phyloP scores from a whole-genome alignment of 2,329 filamentous ascomycete species.

The Thermothelomyces thermophilus region DNA sequence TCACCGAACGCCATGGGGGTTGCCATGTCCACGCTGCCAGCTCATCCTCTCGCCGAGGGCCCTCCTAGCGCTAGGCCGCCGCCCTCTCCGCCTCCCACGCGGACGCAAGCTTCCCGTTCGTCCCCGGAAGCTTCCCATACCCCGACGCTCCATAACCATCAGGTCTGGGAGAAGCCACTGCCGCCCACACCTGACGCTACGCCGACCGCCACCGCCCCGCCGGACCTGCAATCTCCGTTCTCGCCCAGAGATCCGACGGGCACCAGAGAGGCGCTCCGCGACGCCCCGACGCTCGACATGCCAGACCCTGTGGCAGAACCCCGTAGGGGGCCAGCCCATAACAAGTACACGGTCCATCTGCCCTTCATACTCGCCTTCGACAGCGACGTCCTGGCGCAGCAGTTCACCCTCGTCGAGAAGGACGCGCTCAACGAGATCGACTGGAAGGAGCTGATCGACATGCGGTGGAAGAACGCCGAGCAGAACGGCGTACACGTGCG shows the following conservation, averaged over 20 bases:
- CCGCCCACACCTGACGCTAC: conserved; percentile 46
- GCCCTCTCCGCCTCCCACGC: conserved; percentile 42
- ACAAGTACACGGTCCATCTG: conserved; percentile 53
- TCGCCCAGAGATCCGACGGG: conserved; percentile 30
- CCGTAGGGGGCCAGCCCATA: conserved; percentile 23
- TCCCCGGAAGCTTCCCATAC: conserved; percentile 34
- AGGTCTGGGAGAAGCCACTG: conserved; percentile 40
- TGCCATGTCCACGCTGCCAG: conserved; percentile 32
- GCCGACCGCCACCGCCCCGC: conserved; percentile 34
- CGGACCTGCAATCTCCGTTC: conserved; percentile 29
- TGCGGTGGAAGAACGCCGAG: conserved; percentile 69
- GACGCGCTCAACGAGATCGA: conserved; percentile 80
- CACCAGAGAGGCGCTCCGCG: conserved; percentile 33
- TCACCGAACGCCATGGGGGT: conserved; percentile 28
- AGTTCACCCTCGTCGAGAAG: conserved; percentile 81
- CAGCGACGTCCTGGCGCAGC: conserved; percentile 70
- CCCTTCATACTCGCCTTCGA: conserved; percentile 79
- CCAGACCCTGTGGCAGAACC: conserved; percentile 20
- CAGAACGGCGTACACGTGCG: conserved; percentile 50
- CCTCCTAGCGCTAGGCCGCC: conserved; percentile 29
- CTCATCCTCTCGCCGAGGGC: conserved; percentile 31
- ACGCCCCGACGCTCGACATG: conserved; percentile 29
- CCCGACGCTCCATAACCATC: conserved; percentile 36
- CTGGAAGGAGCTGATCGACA: conserved; percentile 80
- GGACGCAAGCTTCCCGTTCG: conserved; percentile 41